Base-by-base conservation (phyloP, 108 stramenopile species). In the Cyclostephanos tholiformis region DNA sequence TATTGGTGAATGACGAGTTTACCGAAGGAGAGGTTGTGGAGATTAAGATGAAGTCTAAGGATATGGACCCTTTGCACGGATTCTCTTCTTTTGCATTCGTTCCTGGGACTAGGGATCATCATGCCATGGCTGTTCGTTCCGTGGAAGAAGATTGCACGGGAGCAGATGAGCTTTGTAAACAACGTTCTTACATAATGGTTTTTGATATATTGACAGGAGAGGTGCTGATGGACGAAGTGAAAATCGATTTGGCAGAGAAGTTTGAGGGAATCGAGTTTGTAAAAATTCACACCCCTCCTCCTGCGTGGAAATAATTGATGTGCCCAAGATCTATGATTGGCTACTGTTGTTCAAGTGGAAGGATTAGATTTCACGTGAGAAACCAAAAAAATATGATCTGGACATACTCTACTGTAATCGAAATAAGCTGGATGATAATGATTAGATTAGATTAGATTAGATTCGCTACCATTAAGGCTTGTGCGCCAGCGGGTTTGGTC, bases 251-350 rank as follows among this genome's bases (percentile, higher is more conserved):
- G 55, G 78, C 87, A n/a, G 74, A 86, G n/a, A 98, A 98, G 69
- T 98, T 92, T 79, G 97, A 98, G 79, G 97, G 96, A n/a, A 63
- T 98, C 59, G 96, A 98, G 72, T 96, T 98, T 67, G 87, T 97
- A 3, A 83, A 96, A 60, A 85, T 91, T 78, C 79, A 88, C 82
- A 91, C 87, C 26, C 49, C 74, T 19, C 78, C 78, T 66, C 76
- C 79, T 10, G 67, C 57, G 38, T 82, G 77, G 53, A 65, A 52
- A 64, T 46, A 58, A 51, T 35, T 0, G 16, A 26, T 3, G 23
- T 60, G 26, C 13, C 13, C 16, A n/a, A 32, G 30, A 58, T 58
- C 17, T 30, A 29, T 4, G 20, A 12, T 6, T 58, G 0, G 57
- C 20, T 58, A 29, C 17, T 30, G 30, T 4, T 26, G 12, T 55